Evolutionary conservation across 805 yeast species (phyloP), one percentile per base, ranked within the genome.

Genomic region (Alloascoidea hylecoeti): DNA sequence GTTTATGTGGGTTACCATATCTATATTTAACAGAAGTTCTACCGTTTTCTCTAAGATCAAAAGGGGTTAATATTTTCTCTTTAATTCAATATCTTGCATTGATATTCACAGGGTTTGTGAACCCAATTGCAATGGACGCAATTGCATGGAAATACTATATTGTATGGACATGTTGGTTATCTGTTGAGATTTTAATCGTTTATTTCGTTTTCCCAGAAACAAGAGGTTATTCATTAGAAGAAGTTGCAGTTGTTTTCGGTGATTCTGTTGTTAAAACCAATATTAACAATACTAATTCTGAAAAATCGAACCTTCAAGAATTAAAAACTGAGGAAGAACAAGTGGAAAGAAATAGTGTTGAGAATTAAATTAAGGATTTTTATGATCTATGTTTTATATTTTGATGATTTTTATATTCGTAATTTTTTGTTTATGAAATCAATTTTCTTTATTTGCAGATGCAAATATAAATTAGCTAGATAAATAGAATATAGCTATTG

Each of bases 1-100:
- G 67, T 30, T 48, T 55, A 38, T 63, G 64, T 41, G 72, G 72
- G 37, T 56, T 68, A 39, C 68, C 71, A 38, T 61, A 51, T 47
- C 46, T 65, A 34, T 69, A 68, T 48, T 46, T 61, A 38, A 64
- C 75, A 33, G 48, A 45, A 33, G 34, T 45, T 27, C 18, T 43
- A 27, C 40, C 45, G 4, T 45, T 17, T 40, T 15, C 6, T n/a
- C 58, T 56, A 42, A 50, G 67, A 43, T 57, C 66, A 19, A 58
- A 59, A 45, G 66, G 64, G 35, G 41, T 57, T 36, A 53, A 51
- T 38, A 34, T 60, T 33, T 52, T 45, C 42, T 48, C 44, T 37
- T n/a, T n/a, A n/a, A n/a, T n/a, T n/a, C n/a, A n/a, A n/a, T n/a
- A n/a, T n/a, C n/a, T n/a, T n/a, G 33, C 52, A 6, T n/a, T n/a